Evolutionary conservation across 208 protist species (phyloP).

Genomic region (Leishmania amazonensis): DNA sequence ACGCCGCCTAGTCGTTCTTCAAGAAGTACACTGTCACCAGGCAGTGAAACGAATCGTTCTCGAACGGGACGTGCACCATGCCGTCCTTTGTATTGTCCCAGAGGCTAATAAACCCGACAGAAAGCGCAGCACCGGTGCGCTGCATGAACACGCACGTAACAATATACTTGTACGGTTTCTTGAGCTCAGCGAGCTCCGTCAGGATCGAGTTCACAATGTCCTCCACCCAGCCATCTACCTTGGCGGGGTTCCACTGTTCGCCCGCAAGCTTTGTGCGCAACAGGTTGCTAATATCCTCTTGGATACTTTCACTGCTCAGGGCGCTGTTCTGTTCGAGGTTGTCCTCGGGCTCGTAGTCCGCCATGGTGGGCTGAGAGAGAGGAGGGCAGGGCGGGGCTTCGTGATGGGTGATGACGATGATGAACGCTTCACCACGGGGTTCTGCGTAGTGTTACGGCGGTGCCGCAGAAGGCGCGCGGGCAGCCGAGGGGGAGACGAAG

Average conservation of each 20-base stretch:
- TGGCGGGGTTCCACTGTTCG: conserved; percentile 79
- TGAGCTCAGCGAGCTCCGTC: conserved; percentile 85
- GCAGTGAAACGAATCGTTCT: conserved; percentile 86
- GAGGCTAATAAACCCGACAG: conserved; percentile 86
- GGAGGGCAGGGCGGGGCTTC: background rate
- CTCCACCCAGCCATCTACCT: conserved; percentile 86
- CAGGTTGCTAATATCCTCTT: conserved; percentile 72
- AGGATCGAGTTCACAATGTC: conserved; percentile 76
- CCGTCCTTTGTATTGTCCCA: conserved; percentile 95
- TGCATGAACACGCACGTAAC: conserved; percentile 93
- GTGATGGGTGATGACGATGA: background rate
- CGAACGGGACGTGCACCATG: conserved; percentile 86
- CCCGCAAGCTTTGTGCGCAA: conserved; percentile 66
- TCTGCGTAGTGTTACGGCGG: background rate
- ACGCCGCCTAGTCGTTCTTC: conserved; percentile 70
- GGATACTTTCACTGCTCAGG: conserved; percentile 83
- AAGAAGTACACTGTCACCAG: conserved; percentile 89
- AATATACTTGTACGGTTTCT: conserved; percentile 95
- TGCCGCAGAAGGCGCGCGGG: background rate
- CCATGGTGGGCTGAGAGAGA: conserved; percentile 34
- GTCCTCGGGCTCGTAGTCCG: conserved; percentile 70
- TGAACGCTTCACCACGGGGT: background rate
- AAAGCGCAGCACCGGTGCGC: conserved; percentile 89
- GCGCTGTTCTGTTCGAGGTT: conserved; percentile 73
- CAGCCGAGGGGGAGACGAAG: background rate